Conservation (phyloP, 1,284 basidiomycete genomes). For the Ceratobasidium theobromae region DNA sequence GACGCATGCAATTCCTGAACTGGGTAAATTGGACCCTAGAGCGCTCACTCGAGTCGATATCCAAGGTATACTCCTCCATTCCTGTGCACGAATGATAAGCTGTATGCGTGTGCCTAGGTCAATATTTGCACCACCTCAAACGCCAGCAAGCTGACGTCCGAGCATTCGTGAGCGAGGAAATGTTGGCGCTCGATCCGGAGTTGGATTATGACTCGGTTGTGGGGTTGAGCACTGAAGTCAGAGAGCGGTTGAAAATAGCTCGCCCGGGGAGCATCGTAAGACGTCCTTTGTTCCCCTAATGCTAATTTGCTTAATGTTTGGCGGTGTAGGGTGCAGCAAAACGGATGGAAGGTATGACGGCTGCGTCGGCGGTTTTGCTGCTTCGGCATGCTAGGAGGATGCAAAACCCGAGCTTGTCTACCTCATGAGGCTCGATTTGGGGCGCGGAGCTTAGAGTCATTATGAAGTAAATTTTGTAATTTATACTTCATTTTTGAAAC, state of each 20-base stretch:
- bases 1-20: conserved; percentile 54
- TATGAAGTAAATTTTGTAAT: too few species aligned
- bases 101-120: conserved; percentile 46
- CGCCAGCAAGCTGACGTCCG: conserved; percentile 76
- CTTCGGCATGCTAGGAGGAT: conserved; percentile 55
- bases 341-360: conserved; percentile 86
- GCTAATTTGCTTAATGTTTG: background rate
- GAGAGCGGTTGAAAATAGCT: conserved; percentile 61
- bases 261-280: conserved; percentile 71
- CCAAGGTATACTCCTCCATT: too few species aligned
- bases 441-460: too few species aligned
- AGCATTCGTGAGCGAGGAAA: conserved; percentile 76
- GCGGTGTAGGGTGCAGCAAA: conserved; percentile 70
- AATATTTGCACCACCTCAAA: conserved; percentile 61
- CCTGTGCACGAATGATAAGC: too few species aligned
- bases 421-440: too few species aligned
- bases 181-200: conserved; percentile 63
- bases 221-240: conserved; percentile 76
- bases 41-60: conserved; percentile 66
- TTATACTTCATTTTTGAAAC: too few species aligned
- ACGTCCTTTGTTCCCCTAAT: conserved; percentile 32
- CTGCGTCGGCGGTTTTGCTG: conserved; percentile 63
- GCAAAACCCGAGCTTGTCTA: too few species aligned
- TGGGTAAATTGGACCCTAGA: conserved; percentile 54
- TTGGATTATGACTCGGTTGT: conserved; percentile 68